Conservation (phyloP, 495 filamentous ascomycete genomes). For the Jackrogersella minutella region DNA sequence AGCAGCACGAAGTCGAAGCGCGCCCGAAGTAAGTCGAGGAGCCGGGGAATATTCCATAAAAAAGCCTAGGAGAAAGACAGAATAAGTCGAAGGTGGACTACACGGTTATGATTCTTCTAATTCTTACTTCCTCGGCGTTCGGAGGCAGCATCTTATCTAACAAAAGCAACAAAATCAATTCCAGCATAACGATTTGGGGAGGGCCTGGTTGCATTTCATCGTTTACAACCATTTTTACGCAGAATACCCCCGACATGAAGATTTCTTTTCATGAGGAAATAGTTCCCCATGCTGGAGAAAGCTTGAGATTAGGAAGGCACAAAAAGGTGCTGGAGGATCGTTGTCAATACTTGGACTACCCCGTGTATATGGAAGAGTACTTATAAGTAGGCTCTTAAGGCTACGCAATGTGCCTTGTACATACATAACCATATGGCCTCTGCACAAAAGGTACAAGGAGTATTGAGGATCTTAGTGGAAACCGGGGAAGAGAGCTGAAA, state of each 20-base stretch:
- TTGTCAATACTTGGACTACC: constrained; percentile 13
- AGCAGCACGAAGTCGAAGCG: constrained; percentile 46
- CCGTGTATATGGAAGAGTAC: constrained; percentile 21
- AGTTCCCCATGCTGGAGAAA: neutral
- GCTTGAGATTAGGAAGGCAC: constrained; percentile 4
- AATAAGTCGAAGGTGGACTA: neutral
- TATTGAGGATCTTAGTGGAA: neutral
- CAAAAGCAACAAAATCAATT: constrained; percentile 27
- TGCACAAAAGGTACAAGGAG: neutral
- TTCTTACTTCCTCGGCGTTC: constrained; percentile 26
- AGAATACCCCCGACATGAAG: constrained; percentile 26
- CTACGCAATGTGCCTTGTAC: constrained; percentile 28
- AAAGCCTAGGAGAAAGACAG: constrained; percentile 21
- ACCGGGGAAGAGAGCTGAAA: neutral
- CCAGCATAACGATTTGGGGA: constrained; percentile 22
- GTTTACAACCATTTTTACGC: constrained; percentile 23
- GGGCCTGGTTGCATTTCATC: constrained; percentile 18
- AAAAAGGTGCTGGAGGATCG: constrained; percentile 17
- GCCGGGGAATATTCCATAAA: constrained; percentile 55
- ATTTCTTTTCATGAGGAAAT: constrained; percentile 9
- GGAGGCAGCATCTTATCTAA: constrained; percentile 23
- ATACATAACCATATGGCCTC: constrained; percentile 25
- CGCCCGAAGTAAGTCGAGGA: constrained; percentile 55
- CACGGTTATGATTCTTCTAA: constrained; percentile 13
- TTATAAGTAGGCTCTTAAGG: constrained; percentile 7